A percentile compares a stretch with the other conserved stretches of the same genome.
phyloP scores from a whole-genome alignment of 768 basidiomycete species.

The Tylopilus plumbeoviolaceoides region DNA sequence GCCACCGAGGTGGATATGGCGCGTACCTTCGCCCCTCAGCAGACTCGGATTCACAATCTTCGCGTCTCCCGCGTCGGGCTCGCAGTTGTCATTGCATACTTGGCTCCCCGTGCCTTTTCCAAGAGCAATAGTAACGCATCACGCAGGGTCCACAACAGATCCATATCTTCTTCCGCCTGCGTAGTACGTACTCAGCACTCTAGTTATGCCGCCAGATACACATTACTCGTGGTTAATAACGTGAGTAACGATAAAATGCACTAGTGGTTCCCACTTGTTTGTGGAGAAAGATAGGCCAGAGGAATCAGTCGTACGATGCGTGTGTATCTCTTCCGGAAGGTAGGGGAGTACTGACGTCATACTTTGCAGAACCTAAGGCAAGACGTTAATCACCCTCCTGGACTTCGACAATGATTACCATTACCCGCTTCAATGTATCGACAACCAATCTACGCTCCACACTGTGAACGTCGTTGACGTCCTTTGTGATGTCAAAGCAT shows the following conservation, averaged over 20 bases:
- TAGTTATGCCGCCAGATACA: conserved; percentile 21
- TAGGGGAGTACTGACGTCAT: conserved; percentile 76
- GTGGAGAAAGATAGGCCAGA: conserved; percentile 59
- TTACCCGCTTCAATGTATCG: conserved; percentile 68
- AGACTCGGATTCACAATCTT: conserved; percentile 37
- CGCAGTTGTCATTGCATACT: too few species aligned
- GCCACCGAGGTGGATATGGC: background rate
- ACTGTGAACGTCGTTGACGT: conserved; percentile 57
- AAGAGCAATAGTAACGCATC: conserved; percentile 58
- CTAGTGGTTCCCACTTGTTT: conserved; percentile 62
- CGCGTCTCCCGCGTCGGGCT: conserved; percentile 19
- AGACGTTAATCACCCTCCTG: background rate
- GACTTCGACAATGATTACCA: background rate
- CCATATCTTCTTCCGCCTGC: conserved; percentile 63
- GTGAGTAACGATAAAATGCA: conserved; percentile 32
- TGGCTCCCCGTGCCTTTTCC: conserved; percentile 71
- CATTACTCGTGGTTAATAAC: background rate
- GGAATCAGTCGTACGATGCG: conserved; percentile 16
- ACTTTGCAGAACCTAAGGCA: conserved; percentile 54
- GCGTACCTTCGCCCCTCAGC: conserved; percentile 42
- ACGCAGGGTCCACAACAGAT: conserved; percentile 55
- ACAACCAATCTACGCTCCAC: conserved; percentile 59
- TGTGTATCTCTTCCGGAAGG: conserved; percentile 83
- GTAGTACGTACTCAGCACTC: too few species aligned
- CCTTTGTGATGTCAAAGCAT: conserved; percentile 91